Evolutionary conservation across 306 rosid genomes (phyloP).

Genomic region (Pterocarpus santalinus): DNA sequence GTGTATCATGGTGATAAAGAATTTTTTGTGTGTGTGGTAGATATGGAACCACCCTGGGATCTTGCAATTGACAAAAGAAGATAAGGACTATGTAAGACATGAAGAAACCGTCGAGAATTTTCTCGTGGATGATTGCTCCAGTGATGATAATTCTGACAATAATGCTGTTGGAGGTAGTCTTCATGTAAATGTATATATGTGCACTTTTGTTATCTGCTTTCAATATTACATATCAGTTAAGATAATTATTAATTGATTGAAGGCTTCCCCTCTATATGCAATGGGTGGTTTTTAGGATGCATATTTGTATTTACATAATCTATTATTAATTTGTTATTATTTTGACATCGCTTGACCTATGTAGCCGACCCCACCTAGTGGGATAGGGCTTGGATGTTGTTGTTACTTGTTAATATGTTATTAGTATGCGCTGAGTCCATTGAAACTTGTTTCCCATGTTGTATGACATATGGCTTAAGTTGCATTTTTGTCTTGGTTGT

Average conservation of each 20-base stretch:
- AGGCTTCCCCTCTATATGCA: not conserved
- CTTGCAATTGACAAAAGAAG: slow-evolving; percentile 92
- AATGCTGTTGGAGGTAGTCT: slow-evolving; percentile 78
- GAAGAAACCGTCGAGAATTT: slow-evolving; percentile 90
- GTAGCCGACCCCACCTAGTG: no score
- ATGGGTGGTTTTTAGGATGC: slow-evolving; percentile 7
- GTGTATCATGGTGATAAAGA: slow-evolving; percentile 37
- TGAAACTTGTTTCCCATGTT: slow-evolving; percentile 12
- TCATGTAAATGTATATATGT: slow-evolving; percentile 23
- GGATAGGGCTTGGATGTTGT: no score
- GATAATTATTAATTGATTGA: slow-evolving; percentile 18
- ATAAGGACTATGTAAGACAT: slow-evolving; percentile 65
- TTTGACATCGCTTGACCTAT: not conserved
- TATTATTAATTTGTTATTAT: not conserved
- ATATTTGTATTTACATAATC: slow-evolving; percentile 1
- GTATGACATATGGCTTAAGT: slow-evolving; percentile 5
- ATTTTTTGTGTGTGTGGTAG: slow-evolving; percentile 61
- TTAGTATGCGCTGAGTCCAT: not conserved
- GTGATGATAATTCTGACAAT: slow-evolving; percentile 88
- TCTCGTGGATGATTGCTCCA: slow-evolving; percentile 91
- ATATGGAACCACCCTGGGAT: slow-evolving; percentile 99
- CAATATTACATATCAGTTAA: slow-evolving; percentile 5
- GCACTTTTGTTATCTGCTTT: slow-evolving; percentile 24
- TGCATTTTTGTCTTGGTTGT: not conserved
- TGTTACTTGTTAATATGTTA: not conserved